phyloP scores from a whole-genome alignment of 495 filamentous ascomycete species.

The Mytilinidion resinicola region DNA sequence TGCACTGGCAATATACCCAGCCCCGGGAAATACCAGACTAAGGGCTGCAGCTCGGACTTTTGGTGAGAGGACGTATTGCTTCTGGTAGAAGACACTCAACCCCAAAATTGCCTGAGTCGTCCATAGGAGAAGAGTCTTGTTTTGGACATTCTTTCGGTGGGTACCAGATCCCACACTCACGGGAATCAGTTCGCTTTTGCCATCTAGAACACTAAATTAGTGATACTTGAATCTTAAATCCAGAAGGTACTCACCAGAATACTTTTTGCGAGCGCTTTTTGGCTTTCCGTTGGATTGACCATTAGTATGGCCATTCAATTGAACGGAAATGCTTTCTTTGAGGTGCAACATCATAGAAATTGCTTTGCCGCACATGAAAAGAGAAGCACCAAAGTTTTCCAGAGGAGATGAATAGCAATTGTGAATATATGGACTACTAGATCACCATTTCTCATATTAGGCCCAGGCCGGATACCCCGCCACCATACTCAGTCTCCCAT shows the following conservation, averaged over 20 bases:
- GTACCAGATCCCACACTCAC: background rate
- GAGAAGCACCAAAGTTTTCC: background rate
- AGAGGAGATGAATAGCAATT: too few species aligned
- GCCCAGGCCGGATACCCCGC: too few species aligned
- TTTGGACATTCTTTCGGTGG: background rate
- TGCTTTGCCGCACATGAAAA: background rate
- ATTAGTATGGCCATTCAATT: background rate
- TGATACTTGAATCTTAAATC: background rate
- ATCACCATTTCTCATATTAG: too few species aligned
- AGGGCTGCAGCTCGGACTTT: background rate
- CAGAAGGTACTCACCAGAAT: background rate
- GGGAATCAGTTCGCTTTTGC: background rate
- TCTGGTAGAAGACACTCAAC: background rate
- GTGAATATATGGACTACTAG: too few species aligned
- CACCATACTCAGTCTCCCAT: too few species aligned
- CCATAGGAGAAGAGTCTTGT: background rate
- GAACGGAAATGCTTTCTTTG: background rate
- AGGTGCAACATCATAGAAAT: background rate
- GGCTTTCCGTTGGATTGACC: background rate
- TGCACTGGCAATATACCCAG: background rate
- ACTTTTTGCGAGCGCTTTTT: background rate
- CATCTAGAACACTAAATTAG: background rate
- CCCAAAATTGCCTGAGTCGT: background rate
- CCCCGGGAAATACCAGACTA: background rate
- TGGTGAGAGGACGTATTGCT: background rate